Base-by-base conservation (phyloP, 352 stramenopile genomes). In the Aphanomyces astaci region DNA sequence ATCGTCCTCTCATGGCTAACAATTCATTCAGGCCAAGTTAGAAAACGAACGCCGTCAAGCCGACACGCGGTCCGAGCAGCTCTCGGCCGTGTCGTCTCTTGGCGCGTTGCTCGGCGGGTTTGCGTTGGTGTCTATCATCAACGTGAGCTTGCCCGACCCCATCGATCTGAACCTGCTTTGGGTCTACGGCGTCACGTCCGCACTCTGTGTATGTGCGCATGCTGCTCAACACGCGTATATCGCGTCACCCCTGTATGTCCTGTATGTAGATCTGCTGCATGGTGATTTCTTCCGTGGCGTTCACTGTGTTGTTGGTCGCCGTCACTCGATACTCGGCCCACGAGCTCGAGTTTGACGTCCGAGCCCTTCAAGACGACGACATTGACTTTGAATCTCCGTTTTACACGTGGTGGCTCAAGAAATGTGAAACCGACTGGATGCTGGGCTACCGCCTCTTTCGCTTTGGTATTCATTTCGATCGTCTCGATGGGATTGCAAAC, bases 261-360 rank as follows among this genome's bases (percentile, higher is more conserved):
- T n/a, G n/a, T n/a, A n/a, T n/a, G n/a, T 64, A 91, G 75, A 91
- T 92, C 64, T 78, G 89, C 28, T 88, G 73, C 51, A 90, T 91
- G 84, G 64, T 92, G 43, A 51, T 90, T 25, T 85, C 78, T 64
- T 86, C 81, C 48, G 73, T 93, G 60, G 88, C 74, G 33, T 91
- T 79, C 65, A 90, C 76, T 45, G 57, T 91, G 52, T 70, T 93
- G 55, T 71, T 93, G 48, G 64, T 93, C 28, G 84, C 84, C 13
- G 72, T 93, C 24, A 93, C 84, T 64, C 75, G 84, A 9, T 93
- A 81, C 67, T 81, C 90, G 28, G 88, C 82, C 28, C 82, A 93
- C 70, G 89, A 82, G 22, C 79, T 93, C 27, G 84, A 93, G 28
- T 81, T 77, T 4, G 78, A 93, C 64, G 82, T 93, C 25, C 77